Evolutionary conservation across 176 grass and related monocot species (phyloP), one percentile per base, ranked within the genome.

Genomic region (Chrysopogon serrulatus): DNA sequence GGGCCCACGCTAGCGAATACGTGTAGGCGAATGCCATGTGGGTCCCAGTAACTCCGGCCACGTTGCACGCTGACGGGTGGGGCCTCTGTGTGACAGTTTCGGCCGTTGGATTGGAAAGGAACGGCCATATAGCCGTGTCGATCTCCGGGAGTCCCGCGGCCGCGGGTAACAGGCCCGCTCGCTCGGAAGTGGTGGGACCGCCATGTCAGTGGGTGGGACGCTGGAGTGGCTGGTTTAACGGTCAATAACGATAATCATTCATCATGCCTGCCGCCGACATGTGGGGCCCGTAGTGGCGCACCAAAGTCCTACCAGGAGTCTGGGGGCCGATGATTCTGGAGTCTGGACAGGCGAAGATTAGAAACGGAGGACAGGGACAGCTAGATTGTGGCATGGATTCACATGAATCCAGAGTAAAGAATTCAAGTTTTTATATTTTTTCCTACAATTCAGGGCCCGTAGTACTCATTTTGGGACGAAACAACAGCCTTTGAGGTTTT

Each of bases 161-260:
- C 12, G 37, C n/a, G 12, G 24, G 41, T 10, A 3, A 16, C 42
- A 17, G 70, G 45, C n/a, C 33, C 70, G 70, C 16, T 27, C 17
- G 35, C 43, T 32, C 4, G 16, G 31, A n/a, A n/a, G n/a, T n/a
- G n/a, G n/a, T n/a, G 56, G 74, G 76, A 10, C 81, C 82, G 11
- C 0, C 3, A 0, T 21, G 63, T 16, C 82, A 69, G 45, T 59
- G 16, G 59, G 34, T 7, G 39, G 24, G 45, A 11, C 24, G 40
- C n/a, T 26, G 1, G 2, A 45, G 40, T 24, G 53, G 63, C 40
- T 36, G 54, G 24, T 65, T 81, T 71, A 86, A 86, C 43, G 72
- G 83, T 34, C 79, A 68, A 71, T 63, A 56, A 82, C 72, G 53
- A 82, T 68, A 61, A 62, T 30, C 26, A n/a, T n/a, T n/a, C n/a